Conservation (phyloP, 2,329 filamentous ascomycete species). For the Gyromitra esculenta region DNA sequence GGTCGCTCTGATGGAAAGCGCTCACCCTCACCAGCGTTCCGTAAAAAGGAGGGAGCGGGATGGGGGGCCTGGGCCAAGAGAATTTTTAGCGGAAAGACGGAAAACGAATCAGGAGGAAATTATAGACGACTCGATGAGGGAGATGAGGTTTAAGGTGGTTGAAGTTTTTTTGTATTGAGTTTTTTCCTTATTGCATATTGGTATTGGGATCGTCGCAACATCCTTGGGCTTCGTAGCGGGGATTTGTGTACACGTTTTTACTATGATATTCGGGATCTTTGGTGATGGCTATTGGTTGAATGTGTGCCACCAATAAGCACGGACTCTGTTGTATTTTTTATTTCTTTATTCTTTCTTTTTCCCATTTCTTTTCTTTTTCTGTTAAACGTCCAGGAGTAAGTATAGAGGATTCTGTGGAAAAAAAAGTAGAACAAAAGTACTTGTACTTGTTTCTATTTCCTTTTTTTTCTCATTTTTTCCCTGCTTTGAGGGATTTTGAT, state of each 20-base stretch:
- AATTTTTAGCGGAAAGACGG: slow-evolving; percentile 69
- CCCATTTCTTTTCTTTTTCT: slow-evolving; percentile 4
- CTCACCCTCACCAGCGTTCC: slow-evolving; percentile 38
- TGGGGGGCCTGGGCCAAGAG: slow-evolving; percentile 76
- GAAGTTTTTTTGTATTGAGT: slow-evolving; percentile 16
- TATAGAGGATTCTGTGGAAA: slow-evolving; percentile 40
- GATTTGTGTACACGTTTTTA: slow-evolving; percentile 17
- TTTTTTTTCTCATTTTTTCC: slow-evolving; percentile 18
- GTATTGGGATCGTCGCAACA: background rate
- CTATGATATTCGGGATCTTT: slow-evolving; percentile 13
- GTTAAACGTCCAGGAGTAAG: slow-evolving; percentile 12
- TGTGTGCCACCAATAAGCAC: background rate
- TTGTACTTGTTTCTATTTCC: slow-evolving; percentile 4
- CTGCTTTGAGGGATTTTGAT: slow-evolving; percentile 20
- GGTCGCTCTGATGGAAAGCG: slow-evolving; percentile 73
- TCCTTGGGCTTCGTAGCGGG: too few species aligned
- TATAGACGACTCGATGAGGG: slow-evolving; percentile 60
- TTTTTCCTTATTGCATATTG: slow-evolving; percentile 27
- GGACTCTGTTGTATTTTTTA: slow-evolving; percentile 19
- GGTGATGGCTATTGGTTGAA: slow-evolving; percentile 27
- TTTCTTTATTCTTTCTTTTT: slow-evolving; percentile 19
- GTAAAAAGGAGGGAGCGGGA: slow-evolving; percentile 64
- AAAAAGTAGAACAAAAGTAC: slow-evolving; percentile 21
- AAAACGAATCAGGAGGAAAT: slow-evolving; percentile 61
- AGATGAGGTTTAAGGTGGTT: slow-evolving; percentile 54